Evolutionary conservation across 495 filamentous ascomycete species (phyloP).

Genomic region (Penicillium ochrochloron): DNA sequence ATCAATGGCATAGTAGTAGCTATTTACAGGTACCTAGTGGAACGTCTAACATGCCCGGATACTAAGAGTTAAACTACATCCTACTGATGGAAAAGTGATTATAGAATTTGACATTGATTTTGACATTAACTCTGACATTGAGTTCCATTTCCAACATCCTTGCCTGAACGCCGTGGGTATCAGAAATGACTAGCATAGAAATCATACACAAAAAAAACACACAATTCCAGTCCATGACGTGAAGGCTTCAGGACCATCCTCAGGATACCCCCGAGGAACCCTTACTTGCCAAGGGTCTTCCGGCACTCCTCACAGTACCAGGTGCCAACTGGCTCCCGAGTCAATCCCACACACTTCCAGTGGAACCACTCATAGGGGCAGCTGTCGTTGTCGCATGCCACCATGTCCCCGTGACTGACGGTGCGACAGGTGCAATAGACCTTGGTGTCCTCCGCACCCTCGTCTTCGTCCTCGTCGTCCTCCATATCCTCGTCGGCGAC

Average conservation of each 20-base stretch:
- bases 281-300: slow-evolving; percentile 58
- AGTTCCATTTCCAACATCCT: not conserved
- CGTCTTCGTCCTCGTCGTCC: slow-evolving; percentile 75
- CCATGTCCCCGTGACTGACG: slow-evolving; percentile 96
- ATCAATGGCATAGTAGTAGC: too few relatives aligned
- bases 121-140: not conserved
- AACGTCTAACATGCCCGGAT: too few relatives aligned
- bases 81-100: too few relatives aligned
- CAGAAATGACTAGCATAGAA: not conserved
- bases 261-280: not conserved
- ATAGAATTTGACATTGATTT: not conserved
- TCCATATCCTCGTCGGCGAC: slow-evolving; percentile 59
- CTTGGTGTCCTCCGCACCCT: slow-evolving; percentile 83
- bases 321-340: slow-evolving; percentile 82
- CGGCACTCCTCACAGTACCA: slow-evolving; percentile 91
- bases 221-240: not conserved
- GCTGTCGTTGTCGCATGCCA: slow-evolving; percentile 92
- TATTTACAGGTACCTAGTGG: too few relatives aligned
- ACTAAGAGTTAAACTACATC: too few relatives aligned
- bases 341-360: slow-evolving; percentile 92
- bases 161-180: slow-evolving; percentile 8
- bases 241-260: not conserved
- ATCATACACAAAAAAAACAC: not conserved
- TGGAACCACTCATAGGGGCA: slow-evolving; percentile 99
- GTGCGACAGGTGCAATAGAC: slow-evolving; percentile 93